Conservation (phyloP, 805 yeast species). For the Starmerella ratchasimensis region DNA sequence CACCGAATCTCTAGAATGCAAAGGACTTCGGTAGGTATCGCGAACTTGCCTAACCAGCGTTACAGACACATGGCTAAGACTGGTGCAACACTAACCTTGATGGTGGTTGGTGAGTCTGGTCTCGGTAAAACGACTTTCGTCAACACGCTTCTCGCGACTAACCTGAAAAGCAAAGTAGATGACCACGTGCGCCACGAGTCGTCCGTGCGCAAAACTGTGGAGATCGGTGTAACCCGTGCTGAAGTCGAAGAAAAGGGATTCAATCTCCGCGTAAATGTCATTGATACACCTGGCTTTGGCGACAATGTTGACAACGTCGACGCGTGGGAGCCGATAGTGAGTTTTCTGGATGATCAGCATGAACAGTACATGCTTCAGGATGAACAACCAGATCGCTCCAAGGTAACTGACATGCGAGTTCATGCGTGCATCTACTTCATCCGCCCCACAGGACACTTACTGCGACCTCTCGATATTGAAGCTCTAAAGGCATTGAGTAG, state of each 20-base stretch:
- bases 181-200: constrained; percentile 28
- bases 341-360: constrained; percentile 70
- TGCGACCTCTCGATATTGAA: constrained; percentile 55
- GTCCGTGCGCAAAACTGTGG: constrained; percentile 31
- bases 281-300: constrained; percentile 73
- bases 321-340: constrained; percentile 54
- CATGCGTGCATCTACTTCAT: constrained; percentile 80
- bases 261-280: constrained; percentile 43
- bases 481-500: constrained; percentile 57
- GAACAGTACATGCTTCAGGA: constrained; percentile 57
- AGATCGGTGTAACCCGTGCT: constrained; percentile 31
- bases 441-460: constrained; percentile 48
- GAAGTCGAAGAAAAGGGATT: constrained; percentile 49
- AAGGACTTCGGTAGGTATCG: constrained; percentile 23
- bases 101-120: constrained; percentile 81
- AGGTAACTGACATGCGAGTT: constrained; percentile 49
- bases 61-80: constrained; percentile 26
- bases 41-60: constrained; percentile 27
- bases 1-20: too few relatives aligned
- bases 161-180: constrained; percentile 32
- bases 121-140: constrained; percentile 53
- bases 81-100: constrained; percentile 65
- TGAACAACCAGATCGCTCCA: constrained; percentile 51
- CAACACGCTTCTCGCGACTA: constrained; percentile 59
- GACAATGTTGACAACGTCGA: constrained; percentile 49